Evolutionary conservation across 163 green algal genomes (phyloP), one percentile per base, ranked within the genome.

Genomic region (Coccomyxa subellipsoidea): DNA sequence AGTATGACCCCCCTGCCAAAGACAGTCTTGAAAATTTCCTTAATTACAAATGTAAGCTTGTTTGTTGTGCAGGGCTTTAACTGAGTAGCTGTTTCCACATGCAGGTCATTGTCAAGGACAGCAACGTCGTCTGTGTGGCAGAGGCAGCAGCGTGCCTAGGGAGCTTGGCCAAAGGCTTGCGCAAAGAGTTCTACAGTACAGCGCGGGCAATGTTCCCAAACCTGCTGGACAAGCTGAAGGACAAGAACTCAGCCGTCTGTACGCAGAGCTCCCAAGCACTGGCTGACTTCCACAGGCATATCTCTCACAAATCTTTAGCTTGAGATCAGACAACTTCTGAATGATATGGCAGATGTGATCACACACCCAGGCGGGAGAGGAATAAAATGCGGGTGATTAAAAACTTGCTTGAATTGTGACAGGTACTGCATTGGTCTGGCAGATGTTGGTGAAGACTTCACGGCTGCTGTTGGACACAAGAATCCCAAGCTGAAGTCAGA

Each of bases 191-290:
- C 81, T 80, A 69, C 37, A 70, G 29, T 10, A 70, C 32, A 36
- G 83, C 82, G 5, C 18, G 69, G 18, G 80, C 69, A 15, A 54
- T 91, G 38, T 87, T 79, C 54, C 66, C 88, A 9, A 78, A 92
- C 35, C 75, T 98, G 70, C 83, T 98, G 77, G 95, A 98, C 66
- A 96, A 97, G 82, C 92, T 97, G 81, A 98, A 98, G 88, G 96
- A 99, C 85, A 98, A 98, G 85, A 96, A 96, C 70, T 87, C 84
- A 27, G 88, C 83, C 15, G 89, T 94, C 38, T 85, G 84, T 69
- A 84, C 70, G 23, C 86, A 88, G 4, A 85, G 82, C 31, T 36
- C 70, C n/a, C 87, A 91, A 18, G 85, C 91, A 9, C 84, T 95
- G 9, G 76, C 71, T 18, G 54, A 29, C 32, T 93, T 95, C 27